A percentile compares a stretch with the other conserved stretches of the same genome.
These are phyloP conservation scores for Ophiostoma australiae DNA, from an alignment of 2,329 filamentous ascomycete genomes.

Conservation along the genomic window DNA sequence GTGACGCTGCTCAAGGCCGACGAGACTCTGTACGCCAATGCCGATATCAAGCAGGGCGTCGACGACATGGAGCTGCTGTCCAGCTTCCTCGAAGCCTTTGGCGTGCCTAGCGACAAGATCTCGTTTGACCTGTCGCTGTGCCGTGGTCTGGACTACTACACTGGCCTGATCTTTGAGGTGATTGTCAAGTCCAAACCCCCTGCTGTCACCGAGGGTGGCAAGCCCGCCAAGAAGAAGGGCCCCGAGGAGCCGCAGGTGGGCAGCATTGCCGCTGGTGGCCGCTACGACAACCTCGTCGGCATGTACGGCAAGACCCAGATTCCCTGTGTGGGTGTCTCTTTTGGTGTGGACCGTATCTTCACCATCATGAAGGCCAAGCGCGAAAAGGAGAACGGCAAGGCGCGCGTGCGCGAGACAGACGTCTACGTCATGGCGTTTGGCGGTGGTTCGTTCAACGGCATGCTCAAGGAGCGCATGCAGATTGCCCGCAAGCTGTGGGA, in stretches of 20 bases:
- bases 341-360: slow-evolving; percentile 93
- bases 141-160: slow-evolving; percentile 57
- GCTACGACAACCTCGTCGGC: slow-evolving; percentile 88
- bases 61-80: slow-evolving; percentile 77
- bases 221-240: slow-evolving; percentile 26
- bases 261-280: slow-evolving; percentile 81
- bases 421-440: slow-evolving; percentile 95
- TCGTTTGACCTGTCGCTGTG: slow-evolving; percentile 89
- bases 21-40: slow-evolving; percentile 63
- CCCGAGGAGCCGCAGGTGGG: slow-evolving; percentile 55
- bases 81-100: slow-evolving; percentile 74
- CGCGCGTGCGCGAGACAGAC: slow-evolving; percentile 72
- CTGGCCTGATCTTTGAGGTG: slow-evolving; percentile 84
- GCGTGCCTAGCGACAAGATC: slow-evolving; percentile 60
- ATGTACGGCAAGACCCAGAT: slow-evolving; percentile 89
- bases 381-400: slow-evolving; percentile 42
- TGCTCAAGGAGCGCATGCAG: slow-evolving; percentile 78
- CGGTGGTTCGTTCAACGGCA: slow-evolving; percentile 63
- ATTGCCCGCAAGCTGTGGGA: slow-evolving; percentile 76
- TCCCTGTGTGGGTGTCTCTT: slow-evolving; percentile 86
- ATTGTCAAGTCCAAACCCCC: slow-evolving; percentile 35
- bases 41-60: slow-evolving; percentile 71
- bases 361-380: slow-evolving; percentile 77
- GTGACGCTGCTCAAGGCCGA: slow-evolving; percentile 65
- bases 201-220: slow-evolving; percentile 30